These are phyloP conservation scores for Lablab purpureus DNA, from an alignment of 306 rosid species.

Conservation along the genomic window DNA sequence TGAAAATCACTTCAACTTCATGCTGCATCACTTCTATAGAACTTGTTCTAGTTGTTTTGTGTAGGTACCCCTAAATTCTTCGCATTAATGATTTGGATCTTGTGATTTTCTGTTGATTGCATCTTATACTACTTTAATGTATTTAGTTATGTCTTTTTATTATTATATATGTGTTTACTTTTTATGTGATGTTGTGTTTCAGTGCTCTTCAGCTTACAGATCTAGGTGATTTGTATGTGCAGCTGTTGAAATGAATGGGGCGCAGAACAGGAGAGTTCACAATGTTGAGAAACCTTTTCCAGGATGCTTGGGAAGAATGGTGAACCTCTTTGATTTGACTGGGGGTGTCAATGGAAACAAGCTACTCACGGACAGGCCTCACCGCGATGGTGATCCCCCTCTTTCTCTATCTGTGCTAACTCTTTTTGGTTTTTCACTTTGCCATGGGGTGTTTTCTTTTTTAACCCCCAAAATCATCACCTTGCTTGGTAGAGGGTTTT, in stretches of 20 bases:
- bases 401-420: not conserved
- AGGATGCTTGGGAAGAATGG: constrained; percentile 98
- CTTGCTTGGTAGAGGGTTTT: constrained; percentile 9
- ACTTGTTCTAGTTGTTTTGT: constrained; percentile 13
- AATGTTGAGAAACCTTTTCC: constrained; percentile 76
- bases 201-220: constrained; percentile 21
- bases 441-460: not conserved
- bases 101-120: not conserved
- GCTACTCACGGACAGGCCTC: constrained; percentile 83
- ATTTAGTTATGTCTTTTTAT: not conserved
- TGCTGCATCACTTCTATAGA: not conserved
- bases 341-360: constrained; percentile 72
- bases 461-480: not conserved
- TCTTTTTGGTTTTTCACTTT: not conserved
- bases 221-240: constrained; percentile 26
- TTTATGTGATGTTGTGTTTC: not conserved
- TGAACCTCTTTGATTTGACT: constrained; percentile 82
- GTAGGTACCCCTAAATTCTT: constrained; percentile 24
- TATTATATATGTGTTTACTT: not conserved
- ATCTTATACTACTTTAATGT: not conserved
- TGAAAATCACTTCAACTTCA: not conserved
- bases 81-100: constrained; percentile 45
- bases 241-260: constrained; percentile 71
- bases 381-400: constrained; percentile 69
- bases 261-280: constrained; percentile 61